These are phyloP conservation scores for Hexamita inflata DNA, from an alignment of 208 protist species.

Conservation along the genomic window DNA sequence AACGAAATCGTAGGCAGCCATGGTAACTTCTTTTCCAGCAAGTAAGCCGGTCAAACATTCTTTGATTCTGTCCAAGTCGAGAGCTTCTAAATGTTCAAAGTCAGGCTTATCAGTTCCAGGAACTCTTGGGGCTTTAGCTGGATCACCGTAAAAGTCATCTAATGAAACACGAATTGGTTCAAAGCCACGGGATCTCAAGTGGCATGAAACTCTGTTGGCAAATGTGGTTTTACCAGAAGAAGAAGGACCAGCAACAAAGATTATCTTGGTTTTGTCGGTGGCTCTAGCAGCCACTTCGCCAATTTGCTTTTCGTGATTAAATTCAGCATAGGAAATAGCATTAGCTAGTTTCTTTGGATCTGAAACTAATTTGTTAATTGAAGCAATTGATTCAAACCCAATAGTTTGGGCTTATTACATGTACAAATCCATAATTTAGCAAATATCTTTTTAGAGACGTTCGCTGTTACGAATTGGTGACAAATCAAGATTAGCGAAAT, in stretches of 20 bases:
- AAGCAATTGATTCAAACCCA: too few species aligned
- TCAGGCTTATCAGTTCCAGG: conserved; percentile 39
- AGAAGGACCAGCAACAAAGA: conserved; percentile 44
- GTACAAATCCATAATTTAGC: too few species aligned
- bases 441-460: too few species aligned
- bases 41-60: conserved; percentile 27
- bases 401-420: too few species aligned
- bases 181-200: conserved; percentile 36
- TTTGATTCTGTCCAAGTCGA: conserved; percentile 32
- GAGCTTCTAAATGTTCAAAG: conserved; percentile 38
- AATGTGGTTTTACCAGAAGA: conserved; percentile 47
- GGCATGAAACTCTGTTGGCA: conserved; percentile 34
- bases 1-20: conserved; percentile 37
- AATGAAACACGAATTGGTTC: conserved; percentile 26
- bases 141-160: conserved; percentile 44
- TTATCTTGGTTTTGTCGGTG: conserved; percentile 8
- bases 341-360: too few species aligned
- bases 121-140: conserved; percentile 19
- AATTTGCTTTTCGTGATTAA: conserved; percentile 20
- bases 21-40: conserved; percentile 30
- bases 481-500: too few species aligned
- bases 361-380: too few species aligned
- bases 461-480: too few species aligned
- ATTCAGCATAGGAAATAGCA: too few species aligned
- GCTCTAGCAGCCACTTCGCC: neutral